Evolutionary conservation across 2,329 filamentous ascomycete genomes (phyloP), one percentile per base, ranked within the genome.

Genomic region (Trichoderma sp.): DNA sequence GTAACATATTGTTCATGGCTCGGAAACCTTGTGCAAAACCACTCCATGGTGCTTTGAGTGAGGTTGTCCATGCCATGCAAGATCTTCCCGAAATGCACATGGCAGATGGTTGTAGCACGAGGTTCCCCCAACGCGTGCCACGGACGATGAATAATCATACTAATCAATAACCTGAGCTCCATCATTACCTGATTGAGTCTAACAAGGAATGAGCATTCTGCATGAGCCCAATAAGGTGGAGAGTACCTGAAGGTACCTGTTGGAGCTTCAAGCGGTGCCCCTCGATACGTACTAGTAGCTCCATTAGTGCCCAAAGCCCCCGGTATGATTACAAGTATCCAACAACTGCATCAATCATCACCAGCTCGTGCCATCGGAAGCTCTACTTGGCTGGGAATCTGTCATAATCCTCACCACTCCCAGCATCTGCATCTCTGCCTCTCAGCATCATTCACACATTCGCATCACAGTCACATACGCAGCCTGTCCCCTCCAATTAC

Each of bases 321-420:
- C 47, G 30, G 47, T 52, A 43, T 21, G 39, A 44, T 52, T 17
- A 39, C 14, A 39, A 57, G 21, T 19, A 57, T 60, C 17, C 26
- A 54, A 54, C 48, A 44, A 28, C n/a, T 45, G 17, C 58, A 52
- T 62, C 58, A 62, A 54, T n/a, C 58, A 30, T 44, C 17, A 14
- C 39, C 48, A 10, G n/a, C n/a, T 17, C 51, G n/a, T 52, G 26
- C 48, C 58, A 44, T 9, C 48, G n/a, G n/a, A 44, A 30, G 34
- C 34, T 61, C 21, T 51, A 24, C 30, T 52, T 61, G 10, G 19
- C 58, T 43, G 2, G 21, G 44, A 19, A 19, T 21, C 17, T 45
- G n/a, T 41, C 48, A 45, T 45, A 26, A 45, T 4, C 21, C 14
- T 14, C 14, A 45, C 5, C 15, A 34, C n/a, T 24, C 15, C n/a